Evolutionary conservation across 352 stramenopile species (phyloP).

Genomic region (Pythium apleroticum): DNA sequence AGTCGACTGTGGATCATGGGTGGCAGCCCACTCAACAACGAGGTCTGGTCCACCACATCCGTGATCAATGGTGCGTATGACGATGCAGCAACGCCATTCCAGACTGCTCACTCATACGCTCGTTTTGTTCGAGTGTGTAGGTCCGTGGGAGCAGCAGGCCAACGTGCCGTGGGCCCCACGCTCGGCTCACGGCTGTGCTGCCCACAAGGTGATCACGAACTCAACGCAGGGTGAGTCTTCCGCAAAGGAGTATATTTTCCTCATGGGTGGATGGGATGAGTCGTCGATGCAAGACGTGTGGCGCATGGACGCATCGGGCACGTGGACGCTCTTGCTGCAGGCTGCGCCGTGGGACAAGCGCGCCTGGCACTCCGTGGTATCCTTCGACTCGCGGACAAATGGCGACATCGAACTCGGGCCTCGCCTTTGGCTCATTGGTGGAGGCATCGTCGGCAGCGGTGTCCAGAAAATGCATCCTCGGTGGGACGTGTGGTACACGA

Average conservation of each 20-base stretch:
- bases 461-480: slow-evolving; percentile 74
- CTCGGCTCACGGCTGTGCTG: slow-evolving; percentile 56
- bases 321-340: slow-evolving; percentile 40
- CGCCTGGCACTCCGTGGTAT: slow-evolving; percentile 76
- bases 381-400: slow-evolving; percentile 66
- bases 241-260: slow-evolving; percentile 49
- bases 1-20: slow-evolving; percentile 67
- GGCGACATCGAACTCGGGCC: slow-evolving; percentile 60
- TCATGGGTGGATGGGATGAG: slow-evolving; percentile 72
- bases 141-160: slow-evolving; percentile 45
- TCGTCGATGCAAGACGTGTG: slow-evolving; percentile 69
- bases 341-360: slow-evolving; percentile 59
- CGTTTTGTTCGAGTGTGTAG: slow-evolving; percentile 6
- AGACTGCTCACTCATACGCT: too few relatives aligned
- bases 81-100: background rate
- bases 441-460: slow-evolving; percentile 68
- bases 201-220: slow-evolving; percentile 55
- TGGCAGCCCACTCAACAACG: slow-evolving; percentile 76
- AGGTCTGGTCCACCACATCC: slow-evolving; percentile 72
- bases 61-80: slow-evolving; percentile 38
- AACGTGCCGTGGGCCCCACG: slow-evolving; percentile 52
- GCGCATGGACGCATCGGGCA: slow-evolving; percentile 45
- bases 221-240: slow-evolving; percentile 52
- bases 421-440: slow-evolving; percentile 73
- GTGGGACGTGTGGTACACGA: slow-evolving; percentile 72